A percentile compares a stretch with the other conserved stretches of the same genome.
Conservation (phyloP, 768 basidiomycete species). For the Termitomyces sp. region DNA sequence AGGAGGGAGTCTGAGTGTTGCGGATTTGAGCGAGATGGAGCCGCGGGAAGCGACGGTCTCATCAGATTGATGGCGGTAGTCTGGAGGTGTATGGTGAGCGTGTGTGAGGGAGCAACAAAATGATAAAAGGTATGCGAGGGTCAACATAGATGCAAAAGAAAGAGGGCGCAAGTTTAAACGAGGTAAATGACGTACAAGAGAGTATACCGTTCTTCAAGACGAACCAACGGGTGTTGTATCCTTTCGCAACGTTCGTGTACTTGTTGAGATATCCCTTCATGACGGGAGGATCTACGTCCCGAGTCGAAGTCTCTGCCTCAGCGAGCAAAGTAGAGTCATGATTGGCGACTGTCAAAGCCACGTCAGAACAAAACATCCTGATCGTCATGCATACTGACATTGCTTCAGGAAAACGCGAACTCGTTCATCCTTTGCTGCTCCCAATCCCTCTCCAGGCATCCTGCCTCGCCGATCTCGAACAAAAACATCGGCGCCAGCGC, state of each 20-base stretch:
- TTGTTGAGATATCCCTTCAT: constrained; percentile 84
- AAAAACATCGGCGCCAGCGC: constrained; percentile 87
- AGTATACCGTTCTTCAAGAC: constrained; percentile 80
- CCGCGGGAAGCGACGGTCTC: constrained; percentile 83
- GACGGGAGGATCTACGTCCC: constrained; percentile 45
- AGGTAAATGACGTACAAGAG: constrained; percentile 56
- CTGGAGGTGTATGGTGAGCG: constrained; percentile 26
- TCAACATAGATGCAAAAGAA: neutral
- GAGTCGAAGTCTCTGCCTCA: constrained; percentile 11
- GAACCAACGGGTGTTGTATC: constrained; percentile 90
- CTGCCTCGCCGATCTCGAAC: constrained; percentile 73
- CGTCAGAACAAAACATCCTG: neutral
- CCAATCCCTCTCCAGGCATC: constrained; percentile 48
- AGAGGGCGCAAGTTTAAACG: neutral
- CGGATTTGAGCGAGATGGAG: constrained; percentile 82
- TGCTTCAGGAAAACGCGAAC: constrained; percentile 81
- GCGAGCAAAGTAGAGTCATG: constrained; percentile 68
- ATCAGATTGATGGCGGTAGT: constrained; percentile 88
- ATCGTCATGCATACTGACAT: constrained; percentile 42
- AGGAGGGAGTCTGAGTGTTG: constrained; percentile 52
- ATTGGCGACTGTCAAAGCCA: constrained; percentile 56
- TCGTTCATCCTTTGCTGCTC: constrained; percentile 72
- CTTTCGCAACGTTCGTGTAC: constrained; percentile 88
- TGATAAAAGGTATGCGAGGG: neutral
- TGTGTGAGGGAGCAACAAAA: neutral